phyloP scores from a whole-genome alignment of 495 filamentous ascomycete genomes.

The Penicillium mononematosum region DNA sequence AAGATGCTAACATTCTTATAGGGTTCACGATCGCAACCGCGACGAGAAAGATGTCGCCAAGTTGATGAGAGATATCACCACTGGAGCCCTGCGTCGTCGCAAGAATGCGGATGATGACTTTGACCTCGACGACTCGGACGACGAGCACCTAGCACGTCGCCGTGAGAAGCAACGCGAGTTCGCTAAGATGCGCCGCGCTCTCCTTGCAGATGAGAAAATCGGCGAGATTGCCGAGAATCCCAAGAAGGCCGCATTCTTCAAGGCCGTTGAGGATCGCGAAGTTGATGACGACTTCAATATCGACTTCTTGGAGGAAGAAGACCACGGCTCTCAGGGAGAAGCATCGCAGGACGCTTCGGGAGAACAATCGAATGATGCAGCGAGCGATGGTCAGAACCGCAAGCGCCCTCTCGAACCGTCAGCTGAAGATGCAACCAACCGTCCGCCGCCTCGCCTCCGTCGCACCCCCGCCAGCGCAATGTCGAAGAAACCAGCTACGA shows the following conservation, averaged over 20 bases:
- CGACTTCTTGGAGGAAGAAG: slow-evolving; percentile 65
- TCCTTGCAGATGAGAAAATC: slow-evolving; percentile 87
- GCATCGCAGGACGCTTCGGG: slow-evolving; percentile 44
- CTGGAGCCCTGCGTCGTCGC: slow-evolving; percentile 77
- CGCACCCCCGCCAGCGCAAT: slow-evolving; percentile 56
- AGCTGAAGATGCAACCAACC: slow-evolving; percentile 47
- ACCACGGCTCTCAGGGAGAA: slow-evolving; percentile 40
- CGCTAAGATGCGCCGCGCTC: slow-evolving; percentile 84
- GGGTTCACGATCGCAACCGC: slow-evolving; percentile 41
- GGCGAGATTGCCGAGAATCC: slow-evolving; percentile 88
- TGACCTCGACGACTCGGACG: slow-evolving; percentile 84
- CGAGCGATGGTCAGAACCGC: slow-evolving; percentile 47
- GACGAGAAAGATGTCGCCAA: slow-evolving; percentile 82
- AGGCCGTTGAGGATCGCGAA: slow-evolving; percentile 80
- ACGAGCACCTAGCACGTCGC: slow-evolving; percentile 72
- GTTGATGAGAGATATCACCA: slow-evolving; percentile 87
- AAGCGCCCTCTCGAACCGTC: slow-evolving; percentile 53
- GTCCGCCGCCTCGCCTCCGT: slow-evolving; percentile 62
- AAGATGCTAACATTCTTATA: slow-evolving; percentile 24
- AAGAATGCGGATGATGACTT: slow-evolving; percentile 69
- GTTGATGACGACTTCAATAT: slow-evolving; percentile 75
- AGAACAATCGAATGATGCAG: slow-evolving; percentile 28
- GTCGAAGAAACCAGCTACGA: slow-evolving; percentile 62
- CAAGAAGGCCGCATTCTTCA: slow-evolving; percentile 85
- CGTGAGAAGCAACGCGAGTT: slow-evolving; percentile 84